A percentile compares a stretch with the other conserved stretches of the same genome.
Evolutionary conservation across 2,329 filamentous ascomycete genomes (phyloP).

Genomic region (Chaetomium sp.): DNA sequence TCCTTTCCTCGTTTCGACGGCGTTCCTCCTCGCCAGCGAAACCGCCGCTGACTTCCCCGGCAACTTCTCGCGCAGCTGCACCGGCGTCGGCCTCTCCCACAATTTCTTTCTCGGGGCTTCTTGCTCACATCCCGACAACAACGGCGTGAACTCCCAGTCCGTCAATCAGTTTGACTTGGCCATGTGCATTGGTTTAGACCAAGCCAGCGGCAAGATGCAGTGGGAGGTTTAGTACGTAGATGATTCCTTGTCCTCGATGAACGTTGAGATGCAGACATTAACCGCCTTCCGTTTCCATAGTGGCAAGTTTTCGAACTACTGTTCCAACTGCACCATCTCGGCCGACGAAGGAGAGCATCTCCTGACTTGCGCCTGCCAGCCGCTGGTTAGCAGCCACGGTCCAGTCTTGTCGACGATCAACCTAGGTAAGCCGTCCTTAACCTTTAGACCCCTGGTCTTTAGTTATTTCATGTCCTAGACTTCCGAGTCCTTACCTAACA

Average conservation of each 20-base stretch:
- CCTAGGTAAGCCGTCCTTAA: constrained; percentile 14
- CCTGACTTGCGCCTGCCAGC: constrained; percentile 11
- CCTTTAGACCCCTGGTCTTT: not conserved
- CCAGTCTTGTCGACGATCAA: constrained; percentile 5
- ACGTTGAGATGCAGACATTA: not conserved
- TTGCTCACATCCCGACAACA: constrained; percentile 1
- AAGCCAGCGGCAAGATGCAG: constrained; percentile 5
- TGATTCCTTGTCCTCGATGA: too few species aligned
- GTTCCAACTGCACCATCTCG: constrained; percentile 12
- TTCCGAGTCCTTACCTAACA: not conserved
- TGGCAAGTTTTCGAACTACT: constrained; percentile 21
- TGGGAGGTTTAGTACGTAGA: constrained; percentile 16
- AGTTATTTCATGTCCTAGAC: not conserved
- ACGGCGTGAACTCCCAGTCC: not conserved
- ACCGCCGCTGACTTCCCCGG: not conserved
- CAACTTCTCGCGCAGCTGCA: constrained; percentile 18
- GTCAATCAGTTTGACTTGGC: constrained; percentile 16
- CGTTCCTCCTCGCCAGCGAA: not conserved
- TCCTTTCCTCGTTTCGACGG: not conserved
- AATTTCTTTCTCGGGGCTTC: constrained; percentile 8
- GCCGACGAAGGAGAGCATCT: not conserved
- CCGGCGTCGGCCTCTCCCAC: constrained; percentile 6
- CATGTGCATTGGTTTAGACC: constrained; percentile 19
- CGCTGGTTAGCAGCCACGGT: constrained; percentile 1
- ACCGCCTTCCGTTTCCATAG: constrained; percentile 1